phyloP scores from a whole-genome alignment of 2,329 filamentous ascomycete genomes.

The Ceratocystis papillata region DNA sequence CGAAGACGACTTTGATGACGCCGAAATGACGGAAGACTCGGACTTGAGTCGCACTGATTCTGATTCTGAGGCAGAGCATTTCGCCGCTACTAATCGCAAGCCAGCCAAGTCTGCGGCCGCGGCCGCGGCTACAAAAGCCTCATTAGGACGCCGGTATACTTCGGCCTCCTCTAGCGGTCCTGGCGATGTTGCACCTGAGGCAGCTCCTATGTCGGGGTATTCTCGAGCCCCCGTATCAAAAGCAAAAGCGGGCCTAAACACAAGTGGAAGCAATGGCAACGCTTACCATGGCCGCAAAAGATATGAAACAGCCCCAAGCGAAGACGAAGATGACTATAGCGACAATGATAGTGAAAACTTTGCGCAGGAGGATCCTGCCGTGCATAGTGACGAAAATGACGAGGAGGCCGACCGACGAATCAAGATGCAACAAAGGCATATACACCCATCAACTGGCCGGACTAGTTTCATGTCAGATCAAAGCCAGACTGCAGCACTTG shows the following conservation, averaged over 20 bases:
- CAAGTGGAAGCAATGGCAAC: neutral
- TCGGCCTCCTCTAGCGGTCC: neutral
- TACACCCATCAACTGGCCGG: conserved; percentile 14
- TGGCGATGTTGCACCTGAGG: conserved; percentile 1
- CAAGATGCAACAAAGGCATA: conserved; percentile 12
- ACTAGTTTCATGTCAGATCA: conserved; percentile 14
- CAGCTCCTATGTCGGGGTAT: neutral
- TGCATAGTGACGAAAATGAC: conserved; percentile 11
- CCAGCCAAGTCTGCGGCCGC: neutral
- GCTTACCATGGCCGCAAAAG: neutral
- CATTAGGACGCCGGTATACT: conserved; percentile 1
- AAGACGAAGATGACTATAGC: conserved; percentile 20
- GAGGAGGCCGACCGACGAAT: conserved; percentile 15
- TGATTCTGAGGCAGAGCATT: conserved; percentile 1
- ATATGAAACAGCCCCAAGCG: conserved; percentile 21
- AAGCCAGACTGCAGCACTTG: conserved; percentile 17
- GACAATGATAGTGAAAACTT: conserved; percentile 15
- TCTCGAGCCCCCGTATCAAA: conserved; percentile 1
- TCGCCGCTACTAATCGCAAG: neutral
- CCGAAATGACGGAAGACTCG: conserved; percentile 17
- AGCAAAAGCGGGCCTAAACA: neutral
- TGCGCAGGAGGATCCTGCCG: neutral
- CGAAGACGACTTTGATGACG: conserved; percentile 12
- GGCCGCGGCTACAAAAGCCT: neutral
- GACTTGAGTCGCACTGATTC: conserved; percentile 6